Evolutionary conservation across 768 basidiomycete species (phyloP).

Genomic region (Calocera viscosa): DNA sequence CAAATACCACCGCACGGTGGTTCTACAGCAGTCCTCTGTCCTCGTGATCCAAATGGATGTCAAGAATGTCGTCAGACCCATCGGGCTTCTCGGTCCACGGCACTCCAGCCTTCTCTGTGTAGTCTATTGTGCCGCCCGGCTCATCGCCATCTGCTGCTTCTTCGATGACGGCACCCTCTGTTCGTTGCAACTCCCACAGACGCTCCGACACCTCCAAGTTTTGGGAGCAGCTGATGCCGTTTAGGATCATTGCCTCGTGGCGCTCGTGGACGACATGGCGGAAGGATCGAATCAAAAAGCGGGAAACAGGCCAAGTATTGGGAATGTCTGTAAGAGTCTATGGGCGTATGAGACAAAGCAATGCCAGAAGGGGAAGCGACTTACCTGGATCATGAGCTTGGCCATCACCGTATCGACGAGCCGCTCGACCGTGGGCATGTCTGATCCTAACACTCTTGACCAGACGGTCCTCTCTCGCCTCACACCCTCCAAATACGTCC

Average conservation of each 20-base stretch:
- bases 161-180: conserved; percentile 56
- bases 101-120: not conserved
- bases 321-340: conserved; percentile 51
- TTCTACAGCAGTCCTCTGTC: not conserved
- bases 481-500: conserved; percentile 51
- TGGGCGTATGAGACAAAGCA: too few relatives aligned
- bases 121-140: not conserved
- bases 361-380: too few relatives aligned
- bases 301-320: conserved; percentile 58
- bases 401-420: conserved; percentile 69
- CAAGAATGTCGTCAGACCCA: not conserved
- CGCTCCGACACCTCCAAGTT: conserved; percentile 60
- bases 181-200: conserved; percentile 45
- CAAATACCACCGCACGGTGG: not conserved
- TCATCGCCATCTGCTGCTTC: conserved; percentile 37
- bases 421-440: conserved; percentile 23
- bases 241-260: conserved; percentile 64
- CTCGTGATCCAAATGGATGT: not conserved
- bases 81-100: not conserved
- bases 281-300: conserved; percentile 68
- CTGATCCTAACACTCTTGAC: conserved; percentile 24
- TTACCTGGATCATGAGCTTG: conserved; percentile 57
- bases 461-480: conserved; percentile 27
- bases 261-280: conserved; percentile 57
- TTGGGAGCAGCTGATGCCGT: conserved; percentile 63